phyloP scores from a whole-genome alignment of 768 basidiomycete genomes.

The Russula lepida region DNA sequence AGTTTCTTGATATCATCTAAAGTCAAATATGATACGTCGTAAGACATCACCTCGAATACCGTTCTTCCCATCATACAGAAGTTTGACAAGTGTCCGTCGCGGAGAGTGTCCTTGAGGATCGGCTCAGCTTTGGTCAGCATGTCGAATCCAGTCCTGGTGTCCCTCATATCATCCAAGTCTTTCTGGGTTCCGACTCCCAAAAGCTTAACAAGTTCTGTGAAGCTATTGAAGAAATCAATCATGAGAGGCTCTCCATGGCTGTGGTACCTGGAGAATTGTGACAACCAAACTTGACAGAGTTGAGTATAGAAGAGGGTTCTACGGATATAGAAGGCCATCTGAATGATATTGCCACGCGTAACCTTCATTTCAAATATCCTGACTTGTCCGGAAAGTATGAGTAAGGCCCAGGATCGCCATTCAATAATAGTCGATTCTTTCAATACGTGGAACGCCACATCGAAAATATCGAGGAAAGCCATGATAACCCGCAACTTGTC shows the following conservation, averaged over 20 bases:
- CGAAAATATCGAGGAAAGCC: background rate
- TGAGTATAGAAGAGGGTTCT: background rate
- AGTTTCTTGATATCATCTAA: background rate
- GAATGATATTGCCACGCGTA: background rate
- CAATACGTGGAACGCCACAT: background rate
- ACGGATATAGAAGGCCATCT: background rate
- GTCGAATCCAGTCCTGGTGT: background rate
- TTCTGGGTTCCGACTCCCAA: background rate
- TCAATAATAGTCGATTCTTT: background rate
- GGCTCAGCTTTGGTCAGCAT: background rate
- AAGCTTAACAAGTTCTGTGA: background rate
- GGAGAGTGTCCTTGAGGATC: background rate
- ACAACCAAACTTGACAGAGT: background rate
- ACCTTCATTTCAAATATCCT: background rate
- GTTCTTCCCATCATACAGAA: background rate
- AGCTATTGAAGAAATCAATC: background rate
- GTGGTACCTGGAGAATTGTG: background rate
- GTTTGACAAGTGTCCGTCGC: background rate
- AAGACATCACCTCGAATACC: background rate
- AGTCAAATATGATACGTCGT: background rate
- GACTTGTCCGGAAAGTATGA: background rate
- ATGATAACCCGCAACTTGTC: background rate
- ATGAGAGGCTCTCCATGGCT: background rate
- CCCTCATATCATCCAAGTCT: background rate
- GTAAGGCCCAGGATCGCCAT: background rate